phyloP scores from a whole-genome alignment of 129 eudicot species.

The Gnaphalium uliginosum region DNA sequence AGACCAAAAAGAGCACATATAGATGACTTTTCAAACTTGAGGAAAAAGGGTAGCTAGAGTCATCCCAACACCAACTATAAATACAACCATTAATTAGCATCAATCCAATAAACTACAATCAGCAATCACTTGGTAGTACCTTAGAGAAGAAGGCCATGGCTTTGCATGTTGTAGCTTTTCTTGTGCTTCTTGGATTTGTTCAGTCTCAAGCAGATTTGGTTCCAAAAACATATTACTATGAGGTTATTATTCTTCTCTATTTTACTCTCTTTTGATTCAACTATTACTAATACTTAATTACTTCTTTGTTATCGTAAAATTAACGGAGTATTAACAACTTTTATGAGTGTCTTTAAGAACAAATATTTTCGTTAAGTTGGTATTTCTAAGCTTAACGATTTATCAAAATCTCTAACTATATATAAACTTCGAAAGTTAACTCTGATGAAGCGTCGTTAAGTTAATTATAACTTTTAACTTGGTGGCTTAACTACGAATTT shows the following conservation, averaged over 20 bases:
- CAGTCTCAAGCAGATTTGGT: slow-evolving; percentile 29
- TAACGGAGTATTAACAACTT: too few species aligned
- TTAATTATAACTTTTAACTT: too few species aligned
- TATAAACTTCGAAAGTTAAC: too few species aligned
- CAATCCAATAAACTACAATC: background rate
- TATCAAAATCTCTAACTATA: too few species aligned
- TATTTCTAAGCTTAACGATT: too few species aligned
- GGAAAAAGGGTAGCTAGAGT: background rate
- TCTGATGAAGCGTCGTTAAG: too few species aligned
- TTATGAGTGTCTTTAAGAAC: too few species aligned
- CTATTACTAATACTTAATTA: background rate
- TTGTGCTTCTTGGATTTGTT: slow-evolving; percentile 20
- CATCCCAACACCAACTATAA: background rate
- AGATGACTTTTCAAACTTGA: background rate
- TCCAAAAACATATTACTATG: slow-evolving; percentile 38
- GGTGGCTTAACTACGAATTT: too few species aligned
- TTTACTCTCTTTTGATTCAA: background rate
- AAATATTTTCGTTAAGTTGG: too few species aligned
- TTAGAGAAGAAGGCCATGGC: slow-evolving; percentile 11
- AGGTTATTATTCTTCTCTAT: background rate
- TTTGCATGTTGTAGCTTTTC: slow-evolving; percentile 28
- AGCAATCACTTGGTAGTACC: background rate
- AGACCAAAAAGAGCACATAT: background rate
- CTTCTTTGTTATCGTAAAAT: too few species aligned
- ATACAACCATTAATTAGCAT: background rate